phyloP scores from a whole-genome alignment of 148 eudicot genomes.

The Mesembryanthemum crystallinum region DNA sequence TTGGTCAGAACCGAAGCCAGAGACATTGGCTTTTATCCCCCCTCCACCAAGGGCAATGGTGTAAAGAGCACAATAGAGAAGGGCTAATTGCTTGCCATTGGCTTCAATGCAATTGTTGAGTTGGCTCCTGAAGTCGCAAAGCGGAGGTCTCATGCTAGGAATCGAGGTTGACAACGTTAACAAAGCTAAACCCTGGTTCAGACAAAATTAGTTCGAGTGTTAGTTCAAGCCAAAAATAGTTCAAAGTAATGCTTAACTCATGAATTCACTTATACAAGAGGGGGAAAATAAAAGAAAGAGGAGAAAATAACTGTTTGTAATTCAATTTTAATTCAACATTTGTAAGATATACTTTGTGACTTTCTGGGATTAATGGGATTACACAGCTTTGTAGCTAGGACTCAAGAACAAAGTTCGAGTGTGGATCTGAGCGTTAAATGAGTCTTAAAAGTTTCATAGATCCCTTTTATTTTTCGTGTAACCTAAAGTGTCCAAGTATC shows the following conservation, averaged over 20 bases:
- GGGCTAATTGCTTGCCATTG: slow-evolving; percentile 56
- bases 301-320: neutral
- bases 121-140: slow-evolving; percentile 47
- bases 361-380: too few relatives aligned
- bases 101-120: slow-evolving; percentile 57
- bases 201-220: neutral
- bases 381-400: too few relatives aligned
- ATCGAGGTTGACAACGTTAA: slow-evolving; percentile 77
- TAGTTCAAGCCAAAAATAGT: neutral
- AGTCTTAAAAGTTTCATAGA: too few relatives aligned
- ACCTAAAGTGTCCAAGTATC: too few relatives aligned
- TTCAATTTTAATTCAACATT: too few relatives aligned
- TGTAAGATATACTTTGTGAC: too few relatives aligned
- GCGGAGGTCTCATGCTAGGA: slow-evolving; percentile 81
- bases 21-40: slow-evolving; percentile 92
- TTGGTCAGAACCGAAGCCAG: slow-evolving; percentile 95
- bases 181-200: slow-evolving; percentile 63
- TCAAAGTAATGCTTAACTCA: neutral
- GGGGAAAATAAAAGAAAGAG: neutral
- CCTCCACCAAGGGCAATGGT: slow-evolving; percentile 89
- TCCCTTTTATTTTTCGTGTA: too few relatives aligned
- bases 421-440: too few relatives aligned
- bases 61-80: slow-evolving; percentile 82
- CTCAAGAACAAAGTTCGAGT: too few relatives aligned
- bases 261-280: neutral